phyloP scores from a whole-genome alignment of 129 eudicot species.

The Helianthus annuus region DNA sequence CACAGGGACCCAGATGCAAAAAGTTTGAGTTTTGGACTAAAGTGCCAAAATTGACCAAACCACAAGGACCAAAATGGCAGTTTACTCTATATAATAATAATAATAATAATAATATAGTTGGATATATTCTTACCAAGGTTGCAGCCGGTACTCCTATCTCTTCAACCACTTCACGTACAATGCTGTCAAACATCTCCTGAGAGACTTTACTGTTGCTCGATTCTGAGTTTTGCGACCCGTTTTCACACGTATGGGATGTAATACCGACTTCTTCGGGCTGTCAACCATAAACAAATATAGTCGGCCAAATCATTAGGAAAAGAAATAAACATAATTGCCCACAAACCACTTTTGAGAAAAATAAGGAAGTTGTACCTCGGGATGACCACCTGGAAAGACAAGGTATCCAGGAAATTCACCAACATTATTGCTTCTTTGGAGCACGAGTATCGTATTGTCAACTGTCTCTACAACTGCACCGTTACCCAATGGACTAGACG shows the following conservation, averaged over 20 bases:
- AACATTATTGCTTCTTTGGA: conserved; percentile 90
- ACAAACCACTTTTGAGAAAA: background rate
- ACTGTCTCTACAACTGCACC: conserved; percentile 91
- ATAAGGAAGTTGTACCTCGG: conserved; percentile 58
- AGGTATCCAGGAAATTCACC: conserved; percentile 97
- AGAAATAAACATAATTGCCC: background rate
- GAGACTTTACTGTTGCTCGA: conserved; percentile 48
- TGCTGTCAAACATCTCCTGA: conserved; percentile 93
- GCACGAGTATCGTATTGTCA: conserved; percentile 70
- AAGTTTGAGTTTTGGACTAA: too few relatives aligned
- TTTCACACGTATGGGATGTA: conserved; percentile 40
- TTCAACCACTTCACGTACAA: conserved; percentile 91
- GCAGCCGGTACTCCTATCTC: conserved; percentile 87
- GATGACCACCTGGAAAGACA: conserved; percentile 99
- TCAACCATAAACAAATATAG: conserved; percentile 23
- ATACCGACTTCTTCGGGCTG: conserved; percentile 92
- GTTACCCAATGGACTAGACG: conserved; percentile 90
- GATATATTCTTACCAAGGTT: conserved; percentile 54
- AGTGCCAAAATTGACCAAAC: too few relatives aligned
- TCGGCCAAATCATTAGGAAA: background rate
- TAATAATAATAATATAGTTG: background rate
- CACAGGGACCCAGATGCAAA: too few relatives aligned
- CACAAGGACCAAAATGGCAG: too few relatives aligned
- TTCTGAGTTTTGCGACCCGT: conserved; percentile 33
- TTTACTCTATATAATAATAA: too few relatives aligned